A percentile compares a stretch with the other conserved stretches of the same genome.
phyloP scores from a whole-genome alignment of 2,329 filamentous ascomycete genomes.

The Herpomyces periplanetae region DNA sequence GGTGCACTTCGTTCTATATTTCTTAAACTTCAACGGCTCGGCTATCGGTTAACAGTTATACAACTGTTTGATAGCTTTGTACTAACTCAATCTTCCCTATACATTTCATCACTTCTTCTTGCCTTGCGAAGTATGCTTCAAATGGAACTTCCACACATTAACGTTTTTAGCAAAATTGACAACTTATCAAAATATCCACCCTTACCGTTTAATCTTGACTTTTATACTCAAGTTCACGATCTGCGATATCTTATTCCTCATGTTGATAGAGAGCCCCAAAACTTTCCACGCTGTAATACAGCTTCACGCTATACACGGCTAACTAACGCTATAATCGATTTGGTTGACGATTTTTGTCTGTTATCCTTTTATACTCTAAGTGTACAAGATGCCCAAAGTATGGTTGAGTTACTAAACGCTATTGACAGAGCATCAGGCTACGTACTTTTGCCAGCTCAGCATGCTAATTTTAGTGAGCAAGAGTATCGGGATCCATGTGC shows the following conservation, averaged over 20 bases:
- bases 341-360: slow-evolving; percentile 61
- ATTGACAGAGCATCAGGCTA: slow-evolving; percentile 80
- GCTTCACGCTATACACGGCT: slow-evolving; percentile 8
- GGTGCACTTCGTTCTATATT: slow-evolving; percentile 67
- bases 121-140: slow-evolving; percentile 87
- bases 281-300: not conserved
- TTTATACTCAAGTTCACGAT: slow-evolving; percentile 87
- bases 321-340: slow-evolving; percentile 45
- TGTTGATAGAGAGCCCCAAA: slow-evolving; percentile 34
- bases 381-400: slow-evolving; percentile 81
- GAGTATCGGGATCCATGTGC: too few species aligned
- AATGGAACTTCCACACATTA: slow-evolving; percentile 81
- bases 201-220: slow-evolving; percentile 77
- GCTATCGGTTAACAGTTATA: slow-evolving; percentile 66
- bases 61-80: slow-evolving; percentile 83
- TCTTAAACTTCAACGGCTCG: slow-evolving; percentile 51
- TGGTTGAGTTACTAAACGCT: slow-evolving; percentile 59
- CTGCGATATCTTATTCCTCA: slow-evolving; percentile 43
- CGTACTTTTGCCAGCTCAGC: slow-evolving; percentile 58
- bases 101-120: slow-evolving; percentile 69
- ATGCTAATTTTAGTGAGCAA: too few species aligned
- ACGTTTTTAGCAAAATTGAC: slow-evolving; percentile 90
- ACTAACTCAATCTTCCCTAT: slow-evolving; percentile 64
- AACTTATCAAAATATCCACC: slow-evolving; percentile 51
- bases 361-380: slow-evolving; percentile 75